Evolutionary conservation across 805 yeast species (phyloP), one percentile per base, ranked within the genome.

Genomic region (Candida caryicola): DNA sequence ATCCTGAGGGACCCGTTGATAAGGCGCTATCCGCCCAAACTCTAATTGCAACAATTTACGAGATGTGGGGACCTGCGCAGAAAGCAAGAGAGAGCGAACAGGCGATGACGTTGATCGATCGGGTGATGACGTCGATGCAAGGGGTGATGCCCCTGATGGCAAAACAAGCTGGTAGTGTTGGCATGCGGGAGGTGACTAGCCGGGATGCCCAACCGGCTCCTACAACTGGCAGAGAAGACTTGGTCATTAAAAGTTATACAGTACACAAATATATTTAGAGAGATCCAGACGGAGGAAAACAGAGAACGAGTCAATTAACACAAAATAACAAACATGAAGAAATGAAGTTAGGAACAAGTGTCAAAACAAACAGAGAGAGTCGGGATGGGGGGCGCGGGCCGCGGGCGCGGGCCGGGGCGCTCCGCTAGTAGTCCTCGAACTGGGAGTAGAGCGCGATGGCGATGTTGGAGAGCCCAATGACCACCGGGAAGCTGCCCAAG

Each of bases 371-470:
- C 33, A 33, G 29, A 45, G 44, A 37, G 37, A 21, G 34, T 28
- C 16, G 27, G 30, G 23, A 35, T 34, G 30, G 31, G 32, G 23
- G 17, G 10, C 9, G 23, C 21, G 16, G n/a, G n/a, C 5, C 25
- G 5, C 18, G 15, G 18, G 10, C n/a, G n/a, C n/a, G n/a, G n/a
- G n/a, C n/a, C n/a, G n/a, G n/a, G 16, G 18, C 4, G 27, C 7
- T 17, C 9, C 13, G 17, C 29, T 54, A 69, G 52, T 56, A 63
- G 42, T 69, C 73, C 54, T 69, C 74, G 48, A 69, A 66, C 54
- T 70, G 75, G 26, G 81, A 74, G 56, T 77, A 77, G 39, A 76
- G 64, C 4, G 78, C 74, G 53, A 74, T 54, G 23, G 66, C 54
- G 23, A 74, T 59, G 44, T 71, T 68, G 47, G 77, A 71, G 27